These are phyloP conservation scores for Epichloe uncinata DNA, from an alignment of 2,329 filamentous ascomycete species.

Conservation along the genomic window DNA sequence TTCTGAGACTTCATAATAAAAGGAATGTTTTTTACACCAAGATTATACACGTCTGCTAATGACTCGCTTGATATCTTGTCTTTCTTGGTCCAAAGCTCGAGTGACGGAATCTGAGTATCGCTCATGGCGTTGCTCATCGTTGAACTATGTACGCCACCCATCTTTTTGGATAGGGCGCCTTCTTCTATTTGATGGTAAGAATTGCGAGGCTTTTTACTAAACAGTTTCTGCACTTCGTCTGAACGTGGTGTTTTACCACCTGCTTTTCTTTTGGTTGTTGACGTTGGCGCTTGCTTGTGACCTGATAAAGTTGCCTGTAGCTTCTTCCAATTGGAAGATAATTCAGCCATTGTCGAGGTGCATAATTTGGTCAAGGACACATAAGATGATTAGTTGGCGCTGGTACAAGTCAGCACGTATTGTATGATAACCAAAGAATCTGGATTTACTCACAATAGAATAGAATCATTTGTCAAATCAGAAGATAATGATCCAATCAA, in stretches of 20 bases:
- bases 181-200: slow-evolving; percentile 6
- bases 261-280: slow-evolving; percentile 31
- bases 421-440: background rate
- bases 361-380: background rate
- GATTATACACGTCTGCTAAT: slow-evolving; percentile 47
- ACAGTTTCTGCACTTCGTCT: slow-evolving; percentile 18
- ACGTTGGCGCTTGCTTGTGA: slow-evolving; percentile 23
- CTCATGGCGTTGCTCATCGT: slow-evolving; percentile 25
- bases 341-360: slow-evolving; percentile 22
- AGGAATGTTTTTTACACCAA: slow-evolving; percentile 35
- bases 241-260: slow-evolving; percentile 15
- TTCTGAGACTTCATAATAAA: slow-evolving; percentile 31
- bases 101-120: slow-evolving; percentile 35
- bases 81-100: slow-evolving; percentile 47
- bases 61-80: slow-evolving; percentile 47
- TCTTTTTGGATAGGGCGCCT: slow-evolving; percentile 17
- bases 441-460: background rate
- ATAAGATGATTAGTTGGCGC: background rate
- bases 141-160: slow-evolving; percentile 45
- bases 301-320: slow-evolving; percentile 50
- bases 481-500: too few species aligned
- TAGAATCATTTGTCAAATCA: background rate
- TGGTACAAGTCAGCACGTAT: background rate
- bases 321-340: slow-evolving; percentile 68
- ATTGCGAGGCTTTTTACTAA: slow-evolving; percentile 3